Conservation (phyloP, 1,284 basidiomycete species). For the Boletus mariae region DNA sequence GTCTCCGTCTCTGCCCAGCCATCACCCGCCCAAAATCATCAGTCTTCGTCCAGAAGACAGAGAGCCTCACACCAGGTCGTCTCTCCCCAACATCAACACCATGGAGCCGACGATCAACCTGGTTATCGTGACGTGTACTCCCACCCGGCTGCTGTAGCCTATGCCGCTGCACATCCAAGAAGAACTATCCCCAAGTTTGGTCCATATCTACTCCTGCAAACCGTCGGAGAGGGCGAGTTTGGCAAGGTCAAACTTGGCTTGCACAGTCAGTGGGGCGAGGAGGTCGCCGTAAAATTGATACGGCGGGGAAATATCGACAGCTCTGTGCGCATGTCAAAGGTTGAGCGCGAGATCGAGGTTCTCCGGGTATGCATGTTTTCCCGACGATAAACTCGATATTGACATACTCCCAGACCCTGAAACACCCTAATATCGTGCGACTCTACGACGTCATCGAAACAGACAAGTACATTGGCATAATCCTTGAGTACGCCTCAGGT, state of each 20-base stretch:
- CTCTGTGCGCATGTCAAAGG: slow-evolving; percentile 87
- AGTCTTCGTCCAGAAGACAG: slow-evolving; percentile 41
- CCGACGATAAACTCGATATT: slow-evolving; percentile 1
- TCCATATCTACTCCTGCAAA: slow-evolving; percentile 92
- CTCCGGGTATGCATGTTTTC: slow-evolving; percentile 64
- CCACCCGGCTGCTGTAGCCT: slow-evolving; percentile 86
- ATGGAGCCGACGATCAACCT: slow-evolving; percentile 37
- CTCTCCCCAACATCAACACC: slow-evolving; percentile 43
- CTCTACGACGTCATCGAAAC: slow-evolving; percentile 99
- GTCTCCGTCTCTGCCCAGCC: slow-evolving; percentile 47
- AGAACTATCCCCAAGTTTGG: slow-evolving; percentile 91
- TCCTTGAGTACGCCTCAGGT: slow-evolving; percentile 96
- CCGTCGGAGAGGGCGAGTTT: slow-evolving; percentile 97
- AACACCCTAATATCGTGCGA: slow-evolving; percentile 98
- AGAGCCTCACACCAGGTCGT: slow-evolving; percentile 53
- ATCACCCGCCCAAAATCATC: slow-evolving; percentile 35
- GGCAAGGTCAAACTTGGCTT: slow-evolving; percentile 99
- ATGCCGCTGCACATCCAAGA: slow-evolving; percentile 77
- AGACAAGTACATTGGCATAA: slow-evolving; percentile 99
- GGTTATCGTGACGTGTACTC: slow-evolving; percentile 70
- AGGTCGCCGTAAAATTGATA: slow-evolving; percentile 99
- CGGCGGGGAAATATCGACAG: slow-evolving; percentile 90
- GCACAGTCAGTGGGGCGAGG: slow-evolving; percentile 92
- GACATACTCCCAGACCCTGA: slow-evolving; percentile 64
- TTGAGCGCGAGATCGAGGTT: slow-evolving; percentile 97